Evolutionary conservation across 2,329 filamentous ascomycete genomes (phyloP), one percentile per base, ranked within the genome.

Genomic region (Epichloe gansuensis): DNA sequence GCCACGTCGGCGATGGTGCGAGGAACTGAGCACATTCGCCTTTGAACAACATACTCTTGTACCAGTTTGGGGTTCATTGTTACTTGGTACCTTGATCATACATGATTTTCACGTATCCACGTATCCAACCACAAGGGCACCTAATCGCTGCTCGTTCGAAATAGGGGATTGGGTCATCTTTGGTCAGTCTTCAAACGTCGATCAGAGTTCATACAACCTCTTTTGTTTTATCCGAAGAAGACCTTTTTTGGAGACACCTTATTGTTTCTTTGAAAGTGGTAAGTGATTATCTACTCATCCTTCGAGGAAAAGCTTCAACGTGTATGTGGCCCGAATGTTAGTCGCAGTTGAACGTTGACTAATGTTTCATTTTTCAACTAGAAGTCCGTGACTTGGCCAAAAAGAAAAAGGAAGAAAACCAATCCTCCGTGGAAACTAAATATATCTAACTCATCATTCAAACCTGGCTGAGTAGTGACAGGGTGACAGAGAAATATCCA

Each of bases 51-150:
- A 9, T 25, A 45, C 42, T 21, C 25, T 25, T 43, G 47, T 41
- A 50, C 46, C 25, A 11, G 39, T 23, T n/a, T 15, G 25, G 39
- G n/a, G 15, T 34, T 5, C 25, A 25, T 34, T 47, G 51, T 47
- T 46, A 49, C 51, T 44, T 41, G 17, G 47, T 53, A 43, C 47
- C 47, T 46, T 21, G 15, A 25, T 50, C 36, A n/a, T 46, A 25
- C 41, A 21, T 25, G 27, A 12, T 5, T n/a, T 21, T 36, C 9
- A 12, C 12, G 7, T 39, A 31, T 44, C 8, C 9, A 12, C 12
- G 7, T 39, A 31, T 44, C 8, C 41, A 39, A 31, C 21, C 40
- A 42, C 7, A 45, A 15, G 21, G 5, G n/a, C 2, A 38, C 36
- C 39, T 42, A 5, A 8, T 25, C 36, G 21, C 31, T 47, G 23